Percentiles rank a stretch among this genome's conserved stretches.
Conservation (phyloP, 305 asterid species). For the Galium porrigens region DNA sequence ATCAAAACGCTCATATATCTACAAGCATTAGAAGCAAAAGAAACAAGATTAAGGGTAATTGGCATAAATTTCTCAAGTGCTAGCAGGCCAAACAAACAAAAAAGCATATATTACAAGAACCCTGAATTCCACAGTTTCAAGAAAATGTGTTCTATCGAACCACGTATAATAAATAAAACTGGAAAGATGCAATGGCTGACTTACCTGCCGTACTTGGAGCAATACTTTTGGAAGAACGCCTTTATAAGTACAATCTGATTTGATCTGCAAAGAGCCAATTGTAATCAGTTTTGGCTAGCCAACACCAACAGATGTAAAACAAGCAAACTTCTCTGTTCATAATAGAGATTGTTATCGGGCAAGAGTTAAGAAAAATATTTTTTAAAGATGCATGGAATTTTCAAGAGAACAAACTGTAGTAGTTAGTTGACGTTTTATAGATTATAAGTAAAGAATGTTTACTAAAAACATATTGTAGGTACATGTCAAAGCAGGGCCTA, state of each 20-base stretch:
- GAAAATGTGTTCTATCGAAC: neutral
- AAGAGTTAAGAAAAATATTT: neutral
- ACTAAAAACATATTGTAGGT: neutral
- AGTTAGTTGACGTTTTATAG: neutral
- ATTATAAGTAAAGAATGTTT: too few relatives aligned
- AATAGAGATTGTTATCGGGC: neutral
- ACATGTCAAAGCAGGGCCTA: neutral
- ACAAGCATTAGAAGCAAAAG: conserved; percentile 14
- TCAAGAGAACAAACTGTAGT: neutral
- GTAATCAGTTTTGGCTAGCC: neutral
- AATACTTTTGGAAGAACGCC: conserved; percentile 76
- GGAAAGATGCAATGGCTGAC: conserved; percentile 8
- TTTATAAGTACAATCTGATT: conserved; percentile 54
- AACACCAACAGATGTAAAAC: neutral
- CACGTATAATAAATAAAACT: neutral
- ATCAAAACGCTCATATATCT: conserved; percentile 73
- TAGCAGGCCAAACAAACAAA: neutral
- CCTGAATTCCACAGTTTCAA: neutral
- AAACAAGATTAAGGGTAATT: neutral
- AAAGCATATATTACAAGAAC: neutral
- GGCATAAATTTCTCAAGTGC: neutral
- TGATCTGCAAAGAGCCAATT: conserved; percentile 37
- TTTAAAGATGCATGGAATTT: neutral
- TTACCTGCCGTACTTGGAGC: conserved; percentile 64
- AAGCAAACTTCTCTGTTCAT: neutral